phyloP scores from a whole-genome alignment of 2,329 filamentous ascomycete species.

The Drechslera avenae region DNA sequence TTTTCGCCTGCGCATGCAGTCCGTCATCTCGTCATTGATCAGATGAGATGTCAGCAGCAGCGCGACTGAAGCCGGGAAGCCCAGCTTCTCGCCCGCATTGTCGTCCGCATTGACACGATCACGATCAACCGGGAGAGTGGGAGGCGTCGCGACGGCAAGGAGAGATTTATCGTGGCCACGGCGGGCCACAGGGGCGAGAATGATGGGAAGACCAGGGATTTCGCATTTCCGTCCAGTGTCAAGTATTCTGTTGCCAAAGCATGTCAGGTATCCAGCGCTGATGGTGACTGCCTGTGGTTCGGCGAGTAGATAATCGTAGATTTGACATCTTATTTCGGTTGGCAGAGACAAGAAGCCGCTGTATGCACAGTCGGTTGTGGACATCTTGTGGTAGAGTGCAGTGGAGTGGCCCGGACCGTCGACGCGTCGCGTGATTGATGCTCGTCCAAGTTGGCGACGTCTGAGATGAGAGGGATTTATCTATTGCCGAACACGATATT shows the following conservation, averaged over 20 bases:
- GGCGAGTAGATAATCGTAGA: slow-evolving; percentile 49
- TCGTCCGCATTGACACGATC: neutral
- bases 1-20: slow-evolving; percentile 34
- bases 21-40: slow-evolving; percentile 43
- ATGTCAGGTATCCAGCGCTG: slow-evolving; percentile 43
- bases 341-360: slow-evolving; percentile 39
- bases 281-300: slow-evolving; percentile 48
- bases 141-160: slow-evolving; percentile 37
- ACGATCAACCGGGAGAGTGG: slow-evolving; percentile 26
- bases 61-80: slow-evolving; percentile 31
- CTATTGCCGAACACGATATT: neutral
- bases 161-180: slow-evolving; percentile 41
- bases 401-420: too few species aligned
- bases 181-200: slow-evolving; percentile 44
- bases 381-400: neutral
- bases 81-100: slow-evolving; percentile 17
- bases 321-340: slow-evolving; percentile 50
- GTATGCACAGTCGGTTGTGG: slow-evolving; percentile 4
- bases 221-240: slow-evolving; percentile 29
- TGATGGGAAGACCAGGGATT: slow-evolving; percentile 46
- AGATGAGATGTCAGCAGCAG: slow-evolving; percentile 40
- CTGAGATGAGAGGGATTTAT: slow-evolving; percentile 3
- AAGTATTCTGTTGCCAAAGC: slow-evolving; percentile 34
- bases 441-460: neutral
- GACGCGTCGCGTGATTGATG: neutral